Evolutionary conservation across 345 rosid species (phyloP).

Genomic region (Noccaea caerulescens): DNA sequence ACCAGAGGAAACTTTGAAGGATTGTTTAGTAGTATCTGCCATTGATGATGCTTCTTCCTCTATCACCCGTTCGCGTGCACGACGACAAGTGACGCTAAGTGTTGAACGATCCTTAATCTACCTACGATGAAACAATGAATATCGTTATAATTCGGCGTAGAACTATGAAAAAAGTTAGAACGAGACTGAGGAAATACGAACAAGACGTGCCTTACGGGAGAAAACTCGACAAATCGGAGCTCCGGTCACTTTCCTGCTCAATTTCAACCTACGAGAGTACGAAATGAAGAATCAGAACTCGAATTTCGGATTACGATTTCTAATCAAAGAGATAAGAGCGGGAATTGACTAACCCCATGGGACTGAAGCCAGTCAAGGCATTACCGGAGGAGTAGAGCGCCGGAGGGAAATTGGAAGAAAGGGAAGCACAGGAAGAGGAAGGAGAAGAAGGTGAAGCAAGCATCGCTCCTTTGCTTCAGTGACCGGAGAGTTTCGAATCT

Average conservation of each 20-base stretch:
- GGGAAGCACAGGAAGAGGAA: slow-evolving; percentile 19
- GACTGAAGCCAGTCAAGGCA: slow-evolving; percentile 34
- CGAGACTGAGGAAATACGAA: slow-evolving; percentile 13
- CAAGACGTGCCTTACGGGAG: slow-evolving; percentile 58
- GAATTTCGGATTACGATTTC: not conserved
- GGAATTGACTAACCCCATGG: slow-evolving; percentile 40
- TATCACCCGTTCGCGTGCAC: slow-evolving; percentile 56
- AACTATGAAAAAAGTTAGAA: not conserved
- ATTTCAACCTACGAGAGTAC: slow-evolving; percentile 53
- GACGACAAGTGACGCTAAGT: slow-evolving; percentile 51
- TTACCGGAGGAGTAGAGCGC: slow-evolving; percentile 5
- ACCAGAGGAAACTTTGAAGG: slow-evolving; percentile 62
- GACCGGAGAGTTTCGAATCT: slow-evolving; percentile 17
- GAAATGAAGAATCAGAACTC: slow-evolving; percentile 12
- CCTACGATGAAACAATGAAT: slow-evolving; percentile 37
- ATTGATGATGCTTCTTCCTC: slow-evolving; percentile 60
- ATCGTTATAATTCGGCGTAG: not conserved
- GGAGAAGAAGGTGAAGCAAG: slow-evolving; percentile 30
- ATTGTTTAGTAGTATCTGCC: slow-evolving; percentile 46
- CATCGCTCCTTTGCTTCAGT: slow-evolving; percentile 30
- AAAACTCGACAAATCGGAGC: slow-evolving; percentile 36
- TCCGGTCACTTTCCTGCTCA: slow-evolving; percentile 44
- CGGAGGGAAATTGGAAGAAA: slow-evolving; percentile 9
- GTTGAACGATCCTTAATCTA: slow-evolving; percentile 50
- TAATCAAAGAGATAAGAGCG: not conserved